Evolutionary conservation across 352 stramenopile genomes (phyloP).

Genomic region (Phytophthora multivora): DNA sequence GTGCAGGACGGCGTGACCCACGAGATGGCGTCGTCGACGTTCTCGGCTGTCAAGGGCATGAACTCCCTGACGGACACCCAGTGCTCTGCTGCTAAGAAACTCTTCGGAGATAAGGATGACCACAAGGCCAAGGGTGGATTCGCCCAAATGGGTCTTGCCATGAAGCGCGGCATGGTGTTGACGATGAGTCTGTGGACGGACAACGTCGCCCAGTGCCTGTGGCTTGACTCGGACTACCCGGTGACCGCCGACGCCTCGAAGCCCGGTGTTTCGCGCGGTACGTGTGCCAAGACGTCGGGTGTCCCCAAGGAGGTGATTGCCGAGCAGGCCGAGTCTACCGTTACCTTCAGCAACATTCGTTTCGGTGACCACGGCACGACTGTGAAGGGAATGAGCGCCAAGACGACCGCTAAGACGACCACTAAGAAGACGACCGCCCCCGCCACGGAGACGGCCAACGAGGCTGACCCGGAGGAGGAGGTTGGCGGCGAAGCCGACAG

Average conservation of each 20-base stretch:
- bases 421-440: slow-evolving; percentile 9
- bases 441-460: slow-evolving; percentile 8
- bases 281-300: slow-evolving; percentile 49
- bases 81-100: slow-evolving; percentile 26
- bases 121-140: slow-evolving; percentile 43
- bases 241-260: slow-evolving; percentile 28
- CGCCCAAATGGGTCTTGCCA: slow-evolving; percentile 42
- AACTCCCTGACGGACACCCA: slow-evolving; percentile 25
- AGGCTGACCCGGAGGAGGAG: slow-evolving; percentile 17
- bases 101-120: slow-evolving; percentile 53
- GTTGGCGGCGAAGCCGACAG: slow-evolving; percentile 2
- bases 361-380: slow-evolving; percentile 63
- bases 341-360: slow-evolving; percentile 53
- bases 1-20: slow-evolving; percentile 18
- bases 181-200: slow-evolving; percentile 75
- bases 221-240: slow-evolving; percentile 68
- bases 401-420: slow-evolving; percentile 13
- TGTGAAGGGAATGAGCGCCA: slow-evolving; percentile 17
- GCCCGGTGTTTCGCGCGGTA: slow-evolving; percentile 52
- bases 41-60: slow-evolving; percentile 13
- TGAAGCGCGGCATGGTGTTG: slow-evolving; percentile 63
- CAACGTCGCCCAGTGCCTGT: slow-evolving; percentile 53
- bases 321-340: slow-evolving; percentile 44
- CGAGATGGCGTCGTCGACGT: slow-evolving; percentile 22
- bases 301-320: slow-evolving; percentile 44